Evolutionary conservation across 345 rosid species (phyloP), one percentile per base, ranked within the genome.

Genomic region (Brassica juncea): DNA sequence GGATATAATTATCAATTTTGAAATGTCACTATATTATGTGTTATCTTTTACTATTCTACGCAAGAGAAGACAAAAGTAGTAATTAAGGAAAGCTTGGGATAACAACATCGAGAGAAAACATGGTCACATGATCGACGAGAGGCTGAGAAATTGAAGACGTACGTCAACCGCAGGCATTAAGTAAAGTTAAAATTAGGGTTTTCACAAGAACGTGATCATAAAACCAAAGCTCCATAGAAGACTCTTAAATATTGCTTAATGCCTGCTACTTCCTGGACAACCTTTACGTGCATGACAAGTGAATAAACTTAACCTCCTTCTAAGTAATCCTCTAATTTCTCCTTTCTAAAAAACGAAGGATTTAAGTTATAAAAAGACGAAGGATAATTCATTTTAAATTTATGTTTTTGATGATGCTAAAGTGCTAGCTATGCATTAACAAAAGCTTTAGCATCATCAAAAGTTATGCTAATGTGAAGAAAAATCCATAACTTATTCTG

Each of bases 211-310:
- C 74, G 83, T 68, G 79, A 74, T 80, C 75, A 68, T 61, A 70
- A 75, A 75, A 77, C 67, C 79, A 77, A 70, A 79, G 82, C 62
- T 67, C 80, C 81, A 67, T 72, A 76, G 12, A 65, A 49, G 57
- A 70, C 70, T 68, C 77, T 64, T 72, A 69, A 64, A 82, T 81
- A 67, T 83, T 88, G 87, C 86, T 84, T 88, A 77, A 61, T 86
- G 92, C 85, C 86, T 76, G 83, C 85, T 59, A 61, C 65, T 82
- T 70, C 58, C 52, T 86, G 74, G 87, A 86, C 89, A 87, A 72
- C 68, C 86, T 83, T 87, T 85, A 84, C 88, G 84, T 88, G 86
- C 81, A 82, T 86, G 85, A 79, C 74, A 89, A 89, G 91, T 83
- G 87, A 89, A 83, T 80, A n/a, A 68, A 60, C 75, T 60, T 80